These are phyloP conservation scores for Podila verticillata DNA, from an alignment of 192 early-diverging fungal species.

Conservation along the genomic window DNA sequence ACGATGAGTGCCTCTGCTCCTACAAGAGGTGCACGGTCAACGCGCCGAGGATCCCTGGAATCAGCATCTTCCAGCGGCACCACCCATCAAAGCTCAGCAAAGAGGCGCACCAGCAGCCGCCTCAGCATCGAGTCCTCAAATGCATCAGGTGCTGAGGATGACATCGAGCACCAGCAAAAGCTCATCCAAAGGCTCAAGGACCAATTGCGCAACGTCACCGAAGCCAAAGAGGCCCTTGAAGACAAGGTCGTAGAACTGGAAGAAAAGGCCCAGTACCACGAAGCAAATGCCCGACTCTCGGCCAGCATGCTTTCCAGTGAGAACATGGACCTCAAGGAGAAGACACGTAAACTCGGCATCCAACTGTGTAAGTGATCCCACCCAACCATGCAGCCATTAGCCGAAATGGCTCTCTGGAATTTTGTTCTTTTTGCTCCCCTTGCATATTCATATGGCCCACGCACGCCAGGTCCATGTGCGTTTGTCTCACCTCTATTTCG, in stretches of 20 bases:
- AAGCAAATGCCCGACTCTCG: constrained; percentile 28
- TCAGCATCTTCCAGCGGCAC: background rate
- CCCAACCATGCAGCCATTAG: background rate
- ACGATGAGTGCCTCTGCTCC: background rate
- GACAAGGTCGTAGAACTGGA: constrained; percentile 27
- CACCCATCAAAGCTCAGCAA: background rate
- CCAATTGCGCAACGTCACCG: constrained; percentile 24
- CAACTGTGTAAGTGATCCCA: constrained; percentile 34
- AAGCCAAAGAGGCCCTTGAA: constrained; percentile 9
- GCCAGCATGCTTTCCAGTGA: constrained; percentile 33
- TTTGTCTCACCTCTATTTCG: background rate
- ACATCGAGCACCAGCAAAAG: background rate
- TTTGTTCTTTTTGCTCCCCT: too few relatives aligned
- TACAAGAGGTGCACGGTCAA: background rate
- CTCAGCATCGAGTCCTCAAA: background rate
- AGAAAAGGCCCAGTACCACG: constrained; percentile 33
- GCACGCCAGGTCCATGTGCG: background rate
- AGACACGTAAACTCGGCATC: constrained; percentile 28
- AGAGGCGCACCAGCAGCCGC: background rate
- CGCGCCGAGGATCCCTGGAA: background rate
- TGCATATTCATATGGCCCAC: background rate
- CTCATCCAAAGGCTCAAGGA: constrained; percentile 21
- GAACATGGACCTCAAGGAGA: constrained; percentile 45
- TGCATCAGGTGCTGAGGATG: background rate
- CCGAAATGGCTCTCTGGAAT: background rate